Percentiles rank a stretch among this genome's conserved stretches.
These are phyloP conservation scores for Bipolaris cookei DNA, from an alignment of 2,329 filamentous ascomycete species.

Conservation along the genomic window DNA sequence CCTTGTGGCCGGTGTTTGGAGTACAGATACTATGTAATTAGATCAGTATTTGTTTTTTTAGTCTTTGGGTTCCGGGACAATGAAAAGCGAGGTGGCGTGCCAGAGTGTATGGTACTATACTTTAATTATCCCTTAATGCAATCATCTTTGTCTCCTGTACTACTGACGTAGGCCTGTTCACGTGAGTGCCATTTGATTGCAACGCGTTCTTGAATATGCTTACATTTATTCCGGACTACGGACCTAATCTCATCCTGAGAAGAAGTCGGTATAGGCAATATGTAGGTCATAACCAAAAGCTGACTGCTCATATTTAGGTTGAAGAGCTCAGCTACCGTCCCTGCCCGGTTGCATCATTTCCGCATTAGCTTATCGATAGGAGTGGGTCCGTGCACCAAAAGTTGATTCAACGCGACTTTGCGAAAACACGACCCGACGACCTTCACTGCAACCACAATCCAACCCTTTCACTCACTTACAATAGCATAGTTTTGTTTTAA, in stretches of 20 bases:
- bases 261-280: too few relatives aligned
- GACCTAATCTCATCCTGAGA: neutral
- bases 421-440: conserved; percentile 8
- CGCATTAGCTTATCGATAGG: conserved; percentile 7
- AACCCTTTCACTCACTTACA: neutral
- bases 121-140: neutral
- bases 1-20: neutral
- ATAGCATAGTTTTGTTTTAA: neutral
- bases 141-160: neutral
- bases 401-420: conserved; percentile 12
- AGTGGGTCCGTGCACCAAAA: conserved; percentile 6
- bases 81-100: neutral
- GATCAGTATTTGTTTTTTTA: neutral
- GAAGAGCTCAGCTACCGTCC: neutral
- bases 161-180: neutral
- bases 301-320: neutral
- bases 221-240: neutral
- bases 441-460: neutral
- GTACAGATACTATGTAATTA: conserved; percentile 4
- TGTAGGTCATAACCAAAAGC: neutral
- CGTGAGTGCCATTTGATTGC: neutral
- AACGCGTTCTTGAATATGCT: neutral
- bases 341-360: conserved; percentile 3
- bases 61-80: neutral
- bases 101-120: neutral